Evolutionary conservation across 345 rosid genomes (phyloP).

Genomic region (Eutrema japonicum): DNA sequence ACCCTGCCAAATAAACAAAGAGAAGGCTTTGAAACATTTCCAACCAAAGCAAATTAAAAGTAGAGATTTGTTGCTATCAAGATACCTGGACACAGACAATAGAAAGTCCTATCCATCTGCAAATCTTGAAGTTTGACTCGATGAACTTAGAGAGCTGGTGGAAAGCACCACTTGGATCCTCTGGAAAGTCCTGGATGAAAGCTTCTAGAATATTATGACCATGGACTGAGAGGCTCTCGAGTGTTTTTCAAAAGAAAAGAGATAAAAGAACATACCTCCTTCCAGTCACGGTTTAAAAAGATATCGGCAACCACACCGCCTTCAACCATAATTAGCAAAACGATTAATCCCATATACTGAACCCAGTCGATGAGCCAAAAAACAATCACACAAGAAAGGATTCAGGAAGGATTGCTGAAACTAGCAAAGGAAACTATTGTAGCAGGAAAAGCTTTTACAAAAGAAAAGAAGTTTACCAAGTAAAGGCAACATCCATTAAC

Average conservation of each 20-base stretch:
- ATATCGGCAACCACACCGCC: constrained; percentile 77
- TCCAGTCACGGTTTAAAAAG: constrained; percentile 79
- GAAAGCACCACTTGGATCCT: constrained; percentile 82
- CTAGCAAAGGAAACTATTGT: not conserved
- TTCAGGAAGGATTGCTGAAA: constrained; percentile 10
- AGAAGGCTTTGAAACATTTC: not conserved
- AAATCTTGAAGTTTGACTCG: constrained; percentile 65
- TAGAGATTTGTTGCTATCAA: not conserved
- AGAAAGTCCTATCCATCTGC: constrained; percentile 88
- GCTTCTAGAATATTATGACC: constrained; percentile 27
- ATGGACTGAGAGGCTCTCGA: constrained; percentile 2
- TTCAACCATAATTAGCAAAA: constrained; percentile 73
- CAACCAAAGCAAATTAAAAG: not conserved
- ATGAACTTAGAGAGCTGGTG: constrained; percentile 65
- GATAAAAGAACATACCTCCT: constrained; percentile 53
- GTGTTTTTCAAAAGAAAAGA: not conserved
- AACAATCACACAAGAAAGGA: not conserved
- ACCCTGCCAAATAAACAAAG: constrained; percentile 53
- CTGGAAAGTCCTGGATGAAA: constrained; percentile 74
- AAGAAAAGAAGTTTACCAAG: constrained; percentile 55
- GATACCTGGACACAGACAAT: constrained; percentile 71
- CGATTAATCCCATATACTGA: constrained; percentile 78
- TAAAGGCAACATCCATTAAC: constrained; percentile 85
- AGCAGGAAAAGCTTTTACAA: not conserved
- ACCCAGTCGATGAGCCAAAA: constrained; percentile 1